Evolutionary conservation across 768 basidiomycete genomes (phyloP), one percentile per base, ranked within the genome.

Genomic region (Cystobasidium ongulense): DNA sequence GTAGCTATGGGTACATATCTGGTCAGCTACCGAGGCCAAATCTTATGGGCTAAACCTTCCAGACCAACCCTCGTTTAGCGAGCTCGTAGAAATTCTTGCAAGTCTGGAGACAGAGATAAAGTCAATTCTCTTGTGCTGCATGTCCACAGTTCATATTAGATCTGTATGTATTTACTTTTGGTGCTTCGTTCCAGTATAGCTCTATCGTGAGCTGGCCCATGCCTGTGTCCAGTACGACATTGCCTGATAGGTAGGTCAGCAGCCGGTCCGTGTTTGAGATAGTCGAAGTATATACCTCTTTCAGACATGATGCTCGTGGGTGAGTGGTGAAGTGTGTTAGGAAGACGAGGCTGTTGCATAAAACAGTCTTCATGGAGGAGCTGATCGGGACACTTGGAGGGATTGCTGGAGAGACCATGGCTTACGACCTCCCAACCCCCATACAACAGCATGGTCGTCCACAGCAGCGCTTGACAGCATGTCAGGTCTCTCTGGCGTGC

Each of bases 41-140:
- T n/a, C n/a, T n/a, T n/a, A n/a, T n/a, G n/a, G n/a, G n/a, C n/a
- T n/a, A n/a, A n/a, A n/a, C n/a, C n/a, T n/a, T n/a, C 39, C 39
- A 21, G 21, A n/a, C 41, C 29, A 31, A 59, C 57, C 73, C 75
- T n/a, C 74, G 66, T 29, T 68, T 89, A n/a, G 90, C 86, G 33
- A 98, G 87, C 77, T 93, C 91, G 74, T 87, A 86, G 81, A 98
- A 97, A 84, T 98, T 99, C 81, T 90, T 87, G 84, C 93, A 96
- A 15, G 94, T 94, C 90, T 96, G 33, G 13, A 4, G 33, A 13
- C n/a, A 46, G 13, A 46, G n/a, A 35, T 27, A 59, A 5, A 35
- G 4, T 29, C 57, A n/a, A n/a, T n/a, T n/a, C n/a, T n/a, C n/a
- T n/a, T n/a, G n/a, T n/a, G n/a, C n/a, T n/a, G n/a, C n/a, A n/a